phyloP scores from a whole-genome alignment of 2,329 filamentous ascomycete genomes.

The Pseudocercospora crystallina region DNA sequence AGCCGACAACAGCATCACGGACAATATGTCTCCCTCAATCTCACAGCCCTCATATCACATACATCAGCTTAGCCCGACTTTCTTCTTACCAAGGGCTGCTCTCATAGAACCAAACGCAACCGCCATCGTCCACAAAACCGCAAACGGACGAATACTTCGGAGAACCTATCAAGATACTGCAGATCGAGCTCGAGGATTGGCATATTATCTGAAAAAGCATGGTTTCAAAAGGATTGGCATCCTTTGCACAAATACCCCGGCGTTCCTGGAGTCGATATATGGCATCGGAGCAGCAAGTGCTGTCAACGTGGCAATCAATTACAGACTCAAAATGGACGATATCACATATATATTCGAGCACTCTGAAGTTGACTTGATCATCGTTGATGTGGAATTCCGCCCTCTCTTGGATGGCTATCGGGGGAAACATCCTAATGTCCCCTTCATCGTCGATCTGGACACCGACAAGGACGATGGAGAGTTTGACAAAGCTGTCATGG shows the following conservation, averaged over 20 bases:
- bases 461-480: conserved; percentile 76
- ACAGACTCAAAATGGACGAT: conserved; percentile 77
- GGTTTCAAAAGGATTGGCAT: conserved; percentile 77
- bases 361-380: conserved; percentile 80
- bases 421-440: conserved; percentile 60
- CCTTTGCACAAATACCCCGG: conserved; percentile 87
- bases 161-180: conserved; percentile 79
- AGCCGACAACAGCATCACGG: conserved; percentile 23
- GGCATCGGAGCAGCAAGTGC: conserved; percentile 80
- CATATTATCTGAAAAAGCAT: conserved; percentile 80
- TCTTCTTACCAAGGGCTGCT: conserved; percentile 82
- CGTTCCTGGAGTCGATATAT: conserved; percentile 87
- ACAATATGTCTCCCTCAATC: conserved; percentile 17
- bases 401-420: conserved; percentile 67
- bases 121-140: conserved; percentile 25
- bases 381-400: conserved; percentile 80
- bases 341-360: conserved; percentile 88
- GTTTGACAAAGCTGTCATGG: conserved; percentile 79
- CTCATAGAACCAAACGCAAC: conserved; percentile 74
- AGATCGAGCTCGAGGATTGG: conserved; percentile 81
- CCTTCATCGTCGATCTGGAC: conserved; percentile 79
- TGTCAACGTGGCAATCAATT: conserved; percentile 73
- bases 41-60: conserved; percentile 49
- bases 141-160: conserved; percentile 65
- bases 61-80: conserved; percentile 83